Base-by-base conservation (phyloP, 495 filamentous ascomycete genomes). In the Penicillium egyptiacum region DNA sequence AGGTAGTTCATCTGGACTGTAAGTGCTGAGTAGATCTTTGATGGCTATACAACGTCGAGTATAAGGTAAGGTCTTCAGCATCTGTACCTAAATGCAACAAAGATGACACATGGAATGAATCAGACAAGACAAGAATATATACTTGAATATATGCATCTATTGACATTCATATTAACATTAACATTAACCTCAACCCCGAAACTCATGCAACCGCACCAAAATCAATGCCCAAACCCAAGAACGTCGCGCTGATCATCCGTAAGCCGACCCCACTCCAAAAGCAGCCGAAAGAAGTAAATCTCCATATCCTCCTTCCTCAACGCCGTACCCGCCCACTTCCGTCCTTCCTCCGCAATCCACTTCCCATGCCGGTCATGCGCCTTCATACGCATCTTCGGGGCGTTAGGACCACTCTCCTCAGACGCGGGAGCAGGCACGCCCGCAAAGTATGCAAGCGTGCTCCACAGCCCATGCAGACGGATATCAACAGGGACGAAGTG, bases 271-370 rank as follows among this genome's bases (percentile, higher is more conserved):
- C 86, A 93, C 72, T 93, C 90, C 40, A 93, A 67, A 55, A 92
- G 66, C 56, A 95, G 64, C 44, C 90, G 72, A 69, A 91, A 93
- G 64, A 92, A 78, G 64, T 93, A 95, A 26, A 92, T 80, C 70
- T 90, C 85, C 86, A 88, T 90, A 66, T 95, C 90, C 72, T 92
- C 88, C 59, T 81, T 86, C 63, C 89, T 76, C 35, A 94, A 56
- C 9, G 85, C 88, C 56, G 76, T 80, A 3, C 71, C 70, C 1
- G 84, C 82, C 88, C 88, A 92, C 53, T 80, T 75, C 35, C 76
- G 72, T 3, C 89, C 88, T 60, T 84, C 67, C 47, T 87, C 80
- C 14, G 88, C 87, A 58, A 95, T 91, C 78, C 72, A 75, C 56
- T 79, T 70, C 14, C 81, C 81, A 20, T 81, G 79, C 53, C 76